phyloP scores from a whole-genome alignment of 2,329 filamentous ascomycete species.

The Hypocreales sp. region DNA sequence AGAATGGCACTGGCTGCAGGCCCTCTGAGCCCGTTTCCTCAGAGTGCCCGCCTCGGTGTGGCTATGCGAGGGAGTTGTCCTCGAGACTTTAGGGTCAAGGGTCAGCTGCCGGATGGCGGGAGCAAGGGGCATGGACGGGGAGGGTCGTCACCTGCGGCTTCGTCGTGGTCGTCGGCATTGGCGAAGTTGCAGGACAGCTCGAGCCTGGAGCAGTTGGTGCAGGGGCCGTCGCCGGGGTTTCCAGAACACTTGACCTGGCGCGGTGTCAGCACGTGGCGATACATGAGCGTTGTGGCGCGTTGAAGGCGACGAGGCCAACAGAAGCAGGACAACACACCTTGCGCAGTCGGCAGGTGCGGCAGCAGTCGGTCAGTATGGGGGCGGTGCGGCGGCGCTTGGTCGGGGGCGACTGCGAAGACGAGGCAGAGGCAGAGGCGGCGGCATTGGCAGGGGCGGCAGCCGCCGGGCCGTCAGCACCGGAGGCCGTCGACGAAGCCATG shows the following conservation, averaged over 20 bases:
- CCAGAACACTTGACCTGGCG: conserved; percentile 26
- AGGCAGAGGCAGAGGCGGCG: conserved; percentile 3
- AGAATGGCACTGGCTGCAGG: conserved; percentile 24
- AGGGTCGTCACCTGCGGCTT: conserved; percentile 10
- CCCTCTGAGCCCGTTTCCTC: conserved; percentile 24
- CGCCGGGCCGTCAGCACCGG: conserved; percentile 3
- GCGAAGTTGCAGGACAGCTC: conserved; percentile 21
- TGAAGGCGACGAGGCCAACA: too few species aligned
- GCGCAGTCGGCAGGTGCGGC: conserved; percentile 21
- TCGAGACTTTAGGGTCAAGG: conserved; percentile 12
- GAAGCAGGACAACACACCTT: too few species aligned
- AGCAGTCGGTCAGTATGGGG: conserved; percentile 13
- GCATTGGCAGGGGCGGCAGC: conserved; percentile 2
- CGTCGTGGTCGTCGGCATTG: conserved; percentile 6
- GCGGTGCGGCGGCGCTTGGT: conserved; percentile 17
- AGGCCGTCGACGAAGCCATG: conserved; percentile 5
- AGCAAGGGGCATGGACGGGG: too few species aligned
- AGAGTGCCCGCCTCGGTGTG: conserved; percentile 26
- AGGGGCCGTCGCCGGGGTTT: conserved; percentile 18
- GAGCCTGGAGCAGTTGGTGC: conserved; percentile 21
- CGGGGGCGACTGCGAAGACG: conserved; percentile 7
- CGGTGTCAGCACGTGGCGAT: too few species aligned
- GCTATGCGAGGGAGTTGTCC: conserved; percentile 22
- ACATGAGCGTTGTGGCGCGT: too few species aligned
- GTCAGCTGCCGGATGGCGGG: too few species aligned